A percentile compares a stretch with the other conserved stretches of the same genome.
phyloP scores from a whole-genome alignment of 495 filamentous ascomycete species.

The Symbiotaphrina buchneri region DNA sequence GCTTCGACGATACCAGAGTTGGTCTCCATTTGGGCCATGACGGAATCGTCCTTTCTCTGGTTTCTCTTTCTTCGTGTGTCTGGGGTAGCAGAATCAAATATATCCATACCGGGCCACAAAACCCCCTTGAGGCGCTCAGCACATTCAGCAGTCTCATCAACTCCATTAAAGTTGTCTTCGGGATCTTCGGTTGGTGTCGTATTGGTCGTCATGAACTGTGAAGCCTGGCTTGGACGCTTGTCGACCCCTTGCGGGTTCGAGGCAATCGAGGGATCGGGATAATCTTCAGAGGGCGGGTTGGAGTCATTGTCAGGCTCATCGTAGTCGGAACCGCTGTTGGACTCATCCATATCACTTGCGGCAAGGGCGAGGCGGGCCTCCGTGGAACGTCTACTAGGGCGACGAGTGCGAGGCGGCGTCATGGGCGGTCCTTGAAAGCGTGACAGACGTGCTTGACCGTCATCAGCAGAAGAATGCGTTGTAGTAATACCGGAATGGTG shows the following conservation, averaged over 20 bases:
- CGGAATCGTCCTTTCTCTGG: constrained; percentile 58
- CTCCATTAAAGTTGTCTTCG: constrained; percentile 7
- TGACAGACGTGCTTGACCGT: too few species aligned
- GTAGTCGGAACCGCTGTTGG: too few species aligned
- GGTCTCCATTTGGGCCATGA: constrained; percentile 44
- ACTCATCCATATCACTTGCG: too few species aligned
- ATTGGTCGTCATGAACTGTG: constrained; percentile 8
- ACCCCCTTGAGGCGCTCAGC: constrained; percentile 47
- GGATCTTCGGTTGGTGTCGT: constrained; percentile 19
- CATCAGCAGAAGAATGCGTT: too few species aligned
- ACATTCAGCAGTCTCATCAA: constrained; percentile 7
- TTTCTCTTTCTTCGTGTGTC: constrained; percentile 63
- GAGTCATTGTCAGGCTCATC: too few species aligned
- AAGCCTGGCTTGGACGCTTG: not conserved
- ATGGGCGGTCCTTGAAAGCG: too few species aligned
- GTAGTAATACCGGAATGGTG: too few species aligned
- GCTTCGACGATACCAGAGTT: constrained; percentile 47
- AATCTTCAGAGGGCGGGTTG: too few species aligned
- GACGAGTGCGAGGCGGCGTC: too few species aligned
- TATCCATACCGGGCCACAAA: constrained; percentile 63
- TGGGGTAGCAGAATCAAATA: constrained; percentile 67
- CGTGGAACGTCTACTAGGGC: too few species aligned
- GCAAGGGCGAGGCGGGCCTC: too few species aligned
- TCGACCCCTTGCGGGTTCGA: not conserved
- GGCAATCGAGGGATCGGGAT: too few species aligned